Evolutionary conservation across 345 rosid species (phyloP).

Genomic region (Mallotus nudiflorus): DNA sequence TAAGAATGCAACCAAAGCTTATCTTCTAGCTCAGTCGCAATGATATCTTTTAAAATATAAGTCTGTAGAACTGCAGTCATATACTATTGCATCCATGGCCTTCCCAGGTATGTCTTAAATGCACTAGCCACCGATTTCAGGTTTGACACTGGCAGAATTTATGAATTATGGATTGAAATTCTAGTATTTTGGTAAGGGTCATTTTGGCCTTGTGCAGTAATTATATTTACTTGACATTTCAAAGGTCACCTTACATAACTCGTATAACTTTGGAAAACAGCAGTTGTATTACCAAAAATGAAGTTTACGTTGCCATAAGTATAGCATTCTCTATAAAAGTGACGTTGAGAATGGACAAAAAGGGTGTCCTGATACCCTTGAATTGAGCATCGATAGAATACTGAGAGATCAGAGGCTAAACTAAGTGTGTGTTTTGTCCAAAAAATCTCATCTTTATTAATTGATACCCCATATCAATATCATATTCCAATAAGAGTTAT

Average conservation of each 20-base stretch:
- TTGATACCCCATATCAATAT: no score
- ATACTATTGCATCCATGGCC: constrained; percentile 79
- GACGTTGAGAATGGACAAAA: constrained; percentile 78
- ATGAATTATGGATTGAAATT: constrained; percentile 64
- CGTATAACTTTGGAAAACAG: constrained; percentile 65
- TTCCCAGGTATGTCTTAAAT: constrained; percentile 56
- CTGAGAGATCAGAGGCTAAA: constrained; percentile 80
- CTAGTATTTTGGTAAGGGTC: constrained; percentile 80
- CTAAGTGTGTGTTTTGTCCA: no score
- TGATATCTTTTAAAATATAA: no score
- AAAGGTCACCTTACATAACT: constrained; percentile 59
- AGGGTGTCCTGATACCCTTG: constrained; percentile 89
- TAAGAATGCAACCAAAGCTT: no score
- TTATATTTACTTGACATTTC: constrained; percentile 59
- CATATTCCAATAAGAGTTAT: no score
- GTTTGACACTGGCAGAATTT: constrained; percentile 54
- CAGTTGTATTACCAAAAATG: constrained; percentile 89
- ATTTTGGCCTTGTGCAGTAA: constrained; percentile 75
- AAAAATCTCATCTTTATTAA: no score
- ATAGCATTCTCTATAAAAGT: constrained; percentile 72
- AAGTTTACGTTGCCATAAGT: constrained; percentile 81
- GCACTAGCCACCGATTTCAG: constrained; percentile 45
- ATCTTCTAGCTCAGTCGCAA: no score
- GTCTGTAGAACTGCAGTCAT: constrained; percentile 54
- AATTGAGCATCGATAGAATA: constrained; percentile 72